Evolutionary conservation across 441 rosid genomes (phyloP).

Genomic region (Sinapis alba): DNA sequence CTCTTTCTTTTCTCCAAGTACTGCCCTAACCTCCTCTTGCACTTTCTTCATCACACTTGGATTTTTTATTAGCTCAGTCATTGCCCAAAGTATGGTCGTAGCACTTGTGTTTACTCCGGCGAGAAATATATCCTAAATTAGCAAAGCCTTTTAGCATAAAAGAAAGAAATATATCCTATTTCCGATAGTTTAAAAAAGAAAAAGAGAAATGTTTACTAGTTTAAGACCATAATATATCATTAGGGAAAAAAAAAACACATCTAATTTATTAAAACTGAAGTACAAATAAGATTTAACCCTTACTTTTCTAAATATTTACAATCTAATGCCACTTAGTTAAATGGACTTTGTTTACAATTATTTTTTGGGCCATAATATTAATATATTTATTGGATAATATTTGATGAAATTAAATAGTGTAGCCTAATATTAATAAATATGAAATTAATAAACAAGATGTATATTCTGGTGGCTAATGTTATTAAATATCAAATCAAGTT

Average conservation of each 20-base stretch:
- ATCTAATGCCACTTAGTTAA: no score
- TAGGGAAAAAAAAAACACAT: background rate
- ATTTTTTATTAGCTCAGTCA: slow-evolving; percentile 51
- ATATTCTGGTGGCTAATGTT: no score
- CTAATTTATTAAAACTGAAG: no score
- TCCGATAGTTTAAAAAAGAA: background rate
- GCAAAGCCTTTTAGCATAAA: background rate
- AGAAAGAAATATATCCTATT: background rate
- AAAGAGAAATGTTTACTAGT: background rate
- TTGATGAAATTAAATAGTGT: no score
- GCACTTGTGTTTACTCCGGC: slow-evolving; percentile 56
- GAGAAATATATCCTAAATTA: slow-evolving; percentile 48
- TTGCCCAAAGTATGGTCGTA: slow-evolving; percentile 49
- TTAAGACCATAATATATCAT: background rate
- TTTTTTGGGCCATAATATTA: no score
- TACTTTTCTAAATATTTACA: no score
- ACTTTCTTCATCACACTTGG: slow-evolving; percentile 59
- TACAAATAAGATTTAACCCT: no score
- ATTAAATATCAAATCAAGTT: no score
- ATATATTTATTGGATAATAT: no score
- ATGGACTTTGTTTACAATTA: no score
- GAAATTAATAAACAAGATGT: no score
- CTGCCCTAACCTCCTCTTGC: slow-evolving; percentile 53
- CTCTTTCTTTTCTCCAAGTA: slow-evolving; percentile 41
- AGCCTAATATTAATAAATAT: no score